Conservation (phyloP, 2,329 filamentous ascomycete genomes). For the Thelonectria blattea region DNA sequence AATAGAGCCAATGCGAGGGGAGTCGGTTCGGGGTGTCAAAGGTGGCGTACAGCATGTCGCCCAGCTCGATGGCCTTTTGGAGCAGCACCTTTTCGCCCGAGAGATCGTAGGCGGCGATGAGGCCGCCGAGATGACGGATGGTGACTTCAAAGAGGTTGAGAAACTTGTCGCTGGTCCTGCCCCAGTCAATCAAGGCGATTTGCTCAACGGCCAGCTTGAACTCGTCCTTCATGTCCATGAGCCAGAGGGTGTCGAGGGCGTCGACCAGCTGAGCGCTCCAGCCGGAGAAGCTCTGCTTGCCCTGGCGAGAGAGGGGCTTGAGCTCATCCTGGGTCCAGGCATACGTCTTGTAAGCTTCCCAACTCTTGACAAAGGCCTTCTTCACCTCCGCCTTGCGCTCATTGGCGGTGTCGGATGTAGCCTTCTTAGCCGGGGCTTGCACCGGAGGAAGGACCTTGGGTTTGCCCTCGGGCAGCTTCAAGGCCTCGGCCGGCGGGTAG, state of each 20-base stretch:
- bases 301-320: slow-evolving; percentile 54
- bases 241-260: slow-evolving; percentile 63
- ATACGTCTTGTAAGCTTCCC: slow-evolving; percentile 59
- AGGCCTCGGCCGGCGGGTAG: slow-evolving; percentile 42
- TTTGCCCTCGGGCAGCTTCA: slow-evolving; percentile 43
- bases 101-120: slow-evolving; percentile 59
- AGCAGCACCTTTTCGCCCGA: slow-evolving; percentile 54
- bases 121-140: slow-evolving; percentile 60
- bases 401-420: slow-evolving; percentile 47
- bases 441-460: slow-evolving; percentile 50
- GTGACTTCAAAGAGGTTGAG: slow-evolving; percentile 70
- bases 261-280: slow-evolving; percentile 67
- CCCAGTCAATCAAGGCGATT: slow-evolving; percentile 62
- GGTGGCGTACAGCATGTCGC: slow-evolving; percentile 58
- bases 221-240: slow-evolving; percentile 64
- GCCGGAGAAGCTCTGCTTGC: slow-evolving; percentile 56
- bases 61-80: slow-evolving; percentile 58
- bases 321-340: slow-evolving; percentile 66
- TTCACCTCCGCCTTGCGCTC: slow-evolving; percentile 47
- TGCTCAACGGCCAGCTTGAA: slow-evolving; percentile 57
- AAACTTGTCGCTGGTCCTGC: slow-evolving; percentile 49
- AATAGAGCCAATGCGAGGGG: slow-evolving; percentile 56
- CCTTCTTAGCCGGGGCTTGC: slow-evolving; percentile 48
- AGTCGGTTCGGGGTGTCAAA: slow-evolving; percentile 63
- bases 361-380: slow-evolving; percentile 51